Evolutionary conservation across 768 basidiomycete genomes (phyloP).

Genomic region (Leucosporidium creatinivorum): DNA sequence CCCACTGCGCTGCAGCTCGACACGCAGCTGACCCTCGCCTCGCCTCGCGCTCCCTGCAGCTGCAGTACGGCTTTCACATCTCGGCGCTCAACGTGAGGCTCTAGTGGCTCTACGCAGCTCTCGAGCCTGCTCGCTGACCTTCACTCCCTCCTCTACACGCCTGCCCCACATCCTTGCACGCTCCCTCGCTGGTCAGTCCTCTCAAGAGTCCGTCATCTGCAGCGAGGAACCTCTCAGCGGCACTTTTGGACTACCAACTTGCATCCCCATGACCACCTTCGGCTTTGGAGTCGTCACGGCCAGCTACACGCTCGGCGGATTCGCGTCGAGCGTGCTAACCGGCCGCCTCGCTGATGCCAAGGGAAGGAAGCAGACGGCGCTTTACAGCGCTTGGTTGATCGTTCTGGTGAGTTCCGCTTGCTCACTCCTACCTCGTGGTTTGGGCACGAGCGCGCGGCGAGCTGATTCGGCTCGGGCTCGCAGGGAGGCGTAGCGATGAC

Average conservation of each 20-base stretch:
- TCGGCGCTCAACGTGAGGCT: constrained; percentile 61
- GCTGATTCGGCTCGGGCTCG: not conserved
- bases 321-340: constrained; percentile 64
- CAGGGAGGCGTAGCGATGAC: constrained; percentile 61
- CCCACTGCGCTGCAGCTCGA: not conserved
- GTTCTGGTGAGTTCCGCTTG: constrained; percentile 42
- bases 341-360: constrained; percentile 61
- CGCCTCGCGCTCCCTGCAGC: not conserved
- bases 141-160: not conserved
- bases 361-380: constrained; percentile 64
- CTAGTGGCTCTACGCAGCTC: not conserved
- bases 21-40: not conserved
- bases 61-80: constrained; percentile 83
- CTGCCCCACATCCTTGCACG: not conserved
- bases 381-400: constrained; percentile 53
- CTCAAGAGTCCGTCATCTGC: constrained; percentile 10
- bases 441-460: not conserved
- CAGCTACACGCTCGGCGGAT: constrained; percentile 78
- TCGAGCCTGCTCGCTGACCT: not conserved
- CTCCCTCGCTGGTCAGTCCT: not conserved
- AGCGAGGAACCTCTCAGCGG: not conserved
- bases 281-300: constrained; percentile 77
- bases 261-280: constrained; percentile 69
- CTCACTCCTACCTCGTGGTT: no score
- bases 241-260: constrained; percentile 53